These are phyloP conservation scores for Davidsoniella australis DNA, from an alignment of 2,329 filamentous ascomycete genomes.

Conservation along the genomic window DNA sequence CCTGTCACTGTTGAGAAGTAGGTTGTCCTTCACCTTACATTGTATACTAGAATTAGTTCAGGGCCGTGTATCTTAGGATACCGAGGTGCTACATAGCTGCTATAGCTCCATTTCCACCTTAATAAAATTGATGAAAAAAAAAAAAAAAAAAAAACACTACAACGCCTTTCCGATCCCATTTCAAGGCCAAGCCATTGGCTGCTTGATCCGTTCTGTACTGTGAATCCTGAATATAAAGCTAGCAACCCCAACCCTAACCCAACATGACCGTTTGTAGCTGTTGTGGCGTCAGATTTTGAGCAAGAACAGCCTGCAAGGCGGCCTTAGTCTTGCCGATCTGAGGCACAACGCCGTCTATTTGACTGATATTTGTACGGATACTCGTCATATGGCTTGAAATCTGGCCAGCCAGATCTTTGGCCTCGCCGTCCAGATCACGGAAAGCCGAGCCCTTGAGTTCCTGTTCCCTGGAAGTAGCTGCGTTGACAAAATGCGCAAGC, in stretches of 20 bases:
- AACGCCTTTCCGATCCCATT: neutral
- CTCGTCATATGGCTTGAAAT: constrained; percentile 39
- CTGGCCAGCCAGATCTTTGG: constrained; percentile 19
- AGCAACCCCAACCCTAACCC: constrained; percentile 17
- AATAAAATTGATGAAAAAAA: no score
- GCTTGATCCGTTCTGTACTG: neutral
- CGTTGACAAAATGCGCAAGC: neutral
- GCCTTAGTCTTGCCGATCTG: constrained; percentile 31
- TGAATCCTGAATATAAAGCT: neutral
- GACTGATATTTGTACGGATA: constrained; percentile 34
- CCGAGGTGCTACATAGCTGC: no score
- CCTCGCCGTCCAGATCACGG: constrained; percentile 16
- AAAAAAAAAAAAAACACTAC: no score
- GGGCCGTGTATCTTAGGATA: no score
- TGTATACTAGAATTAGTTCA: no score
- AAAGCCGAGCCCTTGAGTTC: constrained; percentile 1
- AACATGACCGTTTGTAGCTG: constrained; percentile 33
- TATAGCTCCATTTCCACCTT: no score
- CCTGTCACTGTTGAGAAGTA: no score
- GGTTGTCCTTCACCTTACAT: no score
- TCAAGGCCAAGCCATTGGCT: neutral
- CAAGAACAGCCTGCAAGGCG: constrained; percentile 31
- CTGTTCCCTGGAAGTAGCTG: neutral
- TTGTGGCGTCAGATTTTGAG: constrained; percentile 26
- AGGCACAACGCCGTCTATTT: constrained; percentile 34